Evolutionary conservation across 495 filamentous ascomycete genomes (phyloP).

Genomic region (Hypoxylon crocopeplum): DNA sequence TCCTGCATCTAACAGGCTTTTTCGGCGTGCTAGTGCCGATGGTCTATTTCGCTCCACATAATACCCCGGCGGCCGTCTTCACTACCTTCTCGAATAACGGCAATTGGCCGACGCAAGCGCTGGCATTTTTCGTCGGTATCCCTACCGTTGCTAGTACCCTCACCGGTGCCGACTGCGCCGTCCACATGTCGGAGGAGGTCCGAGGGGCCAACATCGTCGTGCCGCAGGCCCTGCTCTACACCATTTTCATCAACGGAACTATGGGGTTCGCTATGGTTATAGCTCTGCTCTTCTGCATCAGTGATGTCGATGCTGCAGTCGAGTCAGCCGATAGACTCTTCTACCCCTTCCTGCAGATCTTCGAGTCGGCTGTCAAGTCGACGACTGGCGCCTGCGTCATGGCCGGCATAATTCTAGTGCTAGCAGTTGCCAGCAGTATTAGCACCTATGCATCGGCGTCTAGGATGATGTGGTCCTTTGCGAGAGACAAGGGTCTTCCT

Average conservation of each 20-base stretch:
- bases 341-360: conserved; percentile 61
- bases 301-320: conserved; percentile 51
- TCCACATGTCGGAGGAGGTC: conserved; percentile 64
- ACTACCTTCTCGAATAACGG: conserved; percentile 55
- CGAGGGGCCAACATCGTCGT: conserved; percentile 48
- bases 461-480: conserved; percentile 62
- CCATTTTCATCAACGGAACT: conserved; percentile 49
- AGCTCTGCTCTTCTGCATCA: conserved; percentile 56
- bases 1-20: conserved; percentile 59
- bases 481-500: conserved; percentile 64
- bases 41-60: conserved; percentile 54
- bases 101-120: conserved; percentile 49
- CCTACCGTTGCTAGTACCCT: conserved; percentile 26
- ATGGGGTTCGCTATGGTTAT: conserved; percentile 59
- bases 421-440: conserved; percentile 51
- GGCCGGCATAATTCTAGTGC: conserved; percentile 51
- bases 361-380: conserved; percentile 51
- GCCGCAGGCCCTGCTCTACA: conserved; percentile 53
- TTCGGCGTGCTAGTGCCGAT: conserved; percentile 60
- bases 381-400: conserved; percentile 52
- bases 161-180: conserved; percentile 38
- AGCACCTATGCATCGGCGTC: conserved; percentile 57
- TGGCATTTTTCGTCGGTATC: conserved; percentile 44
- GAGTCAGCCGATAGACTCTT: conserved; percentile 24
- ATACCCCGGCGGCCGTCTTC: conserved; percentile 30